A percentile compares a stretch with the other conserved stretches of the same genome.
Evolutionary conservation across 441 rosid species (phyloP).

Genomic region (Codiaeum variegatum): DNA sequence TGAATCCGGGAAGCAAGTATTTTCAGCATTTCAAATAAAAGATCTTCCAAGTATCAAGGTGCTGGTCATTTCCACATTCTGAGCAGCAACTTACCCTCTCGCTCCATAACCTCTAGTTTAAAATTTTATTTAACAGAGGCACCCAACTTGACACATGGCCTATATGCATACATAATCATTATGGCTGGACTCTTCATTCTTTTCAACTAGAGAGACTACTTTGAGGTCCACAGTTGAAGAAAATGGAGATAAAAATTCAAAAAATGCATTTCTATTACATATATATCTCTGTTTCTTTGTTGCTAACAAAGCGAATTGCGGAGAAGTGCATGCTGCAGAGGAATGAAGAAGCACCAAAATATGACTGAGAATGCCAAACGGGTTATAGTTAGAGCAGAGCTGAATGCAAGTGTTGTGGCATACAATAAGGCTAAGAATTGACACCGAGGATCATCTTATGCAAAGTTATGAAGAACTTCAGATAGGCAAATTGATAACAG

Average conservation of each 20-base stretch:
- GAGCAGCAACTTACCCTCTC: too few relatives aligned
- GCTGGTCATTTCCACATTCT: too few relatives aligned
- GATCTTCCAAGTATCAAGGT: neutral
- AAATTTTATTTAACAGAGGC: too few relatives aligned
- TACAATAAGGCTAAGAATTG: neutral
- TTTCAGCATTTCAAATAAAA: neutral
- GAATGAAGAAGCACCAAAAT: neutral
- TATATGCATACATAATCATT: too few relatives aligned
- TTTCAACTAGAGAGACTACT: neutral
- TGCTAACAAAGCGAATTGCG: neutral
- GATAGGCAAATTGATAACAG: conserved; percentile 6
- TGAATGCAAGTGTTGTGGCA: neutral
- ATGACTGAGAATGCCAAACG: neutral
- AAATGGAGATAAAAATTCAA: neutral
- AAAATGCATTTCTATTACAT: neutral
- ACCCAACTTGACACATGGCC: too few relatives aligned
- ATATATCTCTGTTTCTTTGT: neutral
- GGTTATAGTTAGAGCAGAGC: neutral
- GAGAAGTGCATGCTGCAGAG: neutral
- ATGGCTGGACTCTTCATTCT: neutral
- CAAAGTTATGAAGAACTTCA: neutral
- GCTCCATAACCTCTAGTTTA: too few relatives aligned
- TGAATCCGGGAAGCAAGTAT: neutral
- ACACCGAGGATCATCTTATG: neutral
- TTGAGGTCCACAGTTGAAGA: neutral